Conservation (phyloP, 176 grass and related monocot species). For the Phoenix roebelenii region DNA sequence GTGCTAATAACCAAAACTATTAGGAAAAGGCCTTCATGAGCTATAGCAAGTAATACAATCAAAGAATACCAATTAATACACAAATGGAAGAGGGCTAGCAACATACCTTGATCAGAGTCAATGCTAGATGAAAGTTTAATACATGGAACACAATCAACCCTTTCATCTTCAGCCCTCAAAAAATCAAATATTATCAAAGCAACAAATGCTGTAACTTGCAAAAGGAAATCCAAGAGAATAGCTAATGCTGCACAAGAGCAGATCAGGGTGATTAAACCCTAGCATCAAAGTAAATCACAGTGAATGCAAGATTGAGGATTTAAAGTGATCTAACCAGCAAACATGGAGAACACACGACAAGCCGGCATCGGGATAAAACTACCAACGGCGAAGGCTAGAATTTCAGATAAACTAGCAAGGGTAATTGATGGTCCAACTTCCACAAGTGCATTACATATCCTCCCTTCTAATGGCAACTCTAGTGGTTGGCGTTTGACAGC, state of each 20-base stretch:
- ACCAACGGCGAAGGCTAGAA: constrained; percentile 88
- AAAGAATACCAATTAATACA: no score
- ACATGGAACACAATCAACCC: constrained; percentile 90
- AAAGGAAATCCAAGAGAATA: constrained; percentile 86
- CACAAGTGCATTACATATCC: constrained; percentile 63
- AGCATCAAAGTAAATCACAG: neutral
- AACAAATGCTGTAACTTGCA: constrained; percentile 91
- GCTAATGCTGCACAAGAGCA: constrained; percentile 75
- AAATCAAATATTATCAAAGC: constrained; percentile 85
- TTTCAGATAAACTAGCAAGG: constrained; percentile 82
- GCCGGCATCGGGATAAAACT: constrained; percentile 90
- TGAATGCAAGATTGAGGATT: neutral
- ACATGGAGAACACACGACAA: constrained; percentile 91
- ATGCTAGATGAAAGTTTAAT: constrained; percentile 29
- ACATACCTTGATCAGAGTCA: constrained; percentile 41
- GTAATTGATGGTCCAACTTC: constrained; percentile 99
- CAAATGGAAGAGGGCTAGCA: neutral
- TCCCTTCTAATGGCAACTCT: constrained; percentile 52
- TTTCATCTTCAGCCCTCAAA: constrained; percentile 67
- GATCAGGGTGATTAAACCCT: constrained; percentile 24
- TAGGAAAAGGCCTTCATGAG: no score
- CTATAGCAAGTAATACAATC: no score
- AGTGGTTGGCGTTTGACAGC: constrained; percentile 78
- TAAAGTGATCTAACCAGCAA: constrained; percentile 65
- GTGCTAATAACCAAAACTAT: no score